Conservation (phyloP, 169 alveolate species). For the Plasmodium knowlesi region DNA sequence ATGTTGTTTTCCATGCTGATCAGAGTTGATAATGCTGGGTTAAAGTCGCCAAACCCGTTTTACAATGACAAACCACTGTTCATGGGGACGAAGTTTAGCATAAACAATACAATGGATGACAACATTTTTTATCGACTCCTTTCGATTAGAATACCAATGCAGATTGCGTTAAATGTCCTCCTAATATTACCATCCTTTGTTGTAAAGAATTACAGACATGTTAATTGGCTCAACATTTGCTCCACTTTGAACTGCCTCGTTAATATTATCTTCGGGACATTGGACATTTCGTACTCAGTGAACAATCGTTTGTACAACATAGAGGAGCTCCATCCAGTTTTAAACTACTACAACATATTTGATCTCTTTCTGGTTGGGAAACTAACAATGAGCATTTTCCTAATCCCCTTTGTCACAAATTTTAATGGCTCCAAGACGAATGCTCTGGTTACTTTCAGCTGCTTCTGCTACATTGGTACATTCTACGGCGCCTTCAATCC, state of each 20-base stretch:
- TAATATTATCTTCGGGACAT: constrained; percentile 45
- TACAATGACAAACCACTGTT: background rate
- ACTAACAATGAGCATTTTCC: constrained; percentile 39
- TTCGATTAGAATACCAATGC: constrained; percentile 17
- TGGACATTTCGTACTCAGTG: constrained; percentile 43
- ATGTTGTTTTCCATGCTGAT: background rate
- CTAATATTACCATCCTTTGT: constrained; percentile 27
- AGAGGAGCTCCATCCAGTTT: background rate
- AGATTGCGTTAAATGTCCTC: constrained; percentile 1
- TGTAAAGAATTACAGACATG: background rate
- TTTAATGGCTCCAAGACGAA: constrained; percentile 28
- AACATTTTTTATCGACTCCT: background rate
- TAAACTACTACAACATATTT: constrained; percentile 27
- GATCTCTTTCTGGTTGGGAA: constrained; percentile 63
- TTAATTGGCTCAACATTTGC: constrained; percentile 6
- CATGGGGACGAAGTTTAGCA: background rate
- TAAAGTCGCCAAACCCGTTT: background rate
- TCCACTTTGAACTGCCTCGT: constrained; percentile 29
- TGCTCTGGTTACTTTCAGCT: constrained; percentile 14
- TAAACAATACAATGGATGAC: constrained; percentile 1
- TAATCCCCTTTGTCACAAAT: constrained; percentile 66
- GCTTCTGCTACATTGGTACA: constrained; percentile 34
- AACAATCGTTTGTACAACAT: constrained; percentile 9
- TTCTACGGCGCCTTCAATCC: constrained; percentile 45
- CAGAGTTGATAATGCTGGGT: background rate